phyloP scores from a whole-genome alignment of 2,329 filamentous ascomycete species.

The Akanthomyces dipterigenus region DNA sequence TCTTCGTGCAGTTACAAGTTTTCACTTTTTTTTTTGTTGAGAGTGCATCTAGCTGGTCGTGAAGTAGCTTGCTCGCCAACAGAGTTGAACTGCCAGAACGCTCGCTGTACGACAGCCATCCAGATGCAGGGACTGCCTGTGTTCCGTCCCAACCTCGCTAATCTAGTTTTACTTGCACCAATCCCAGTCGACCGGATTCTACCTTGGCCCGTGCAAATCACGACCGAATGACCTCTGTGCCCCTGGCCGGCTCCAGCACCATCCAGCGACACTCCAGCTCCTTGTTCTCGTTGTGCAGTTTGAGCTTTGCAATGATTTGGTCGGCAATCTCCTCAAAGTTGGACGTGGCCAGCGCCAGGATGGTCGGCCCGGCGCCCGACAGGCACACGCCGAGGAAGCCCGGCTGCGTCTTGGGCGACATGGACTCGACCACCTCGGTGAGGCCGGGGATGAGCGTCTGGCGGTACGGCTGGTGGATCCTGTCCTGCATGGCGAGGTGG shows the following conservation, averaged over 20 bases:
- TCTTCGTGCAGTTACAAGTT: neutral
- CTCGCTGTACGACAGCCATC: neutral
- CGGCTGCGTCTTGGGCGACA: conserved; percentile 79
- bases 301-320: conserved; percentile 69
- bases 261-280: conserved; percentile 79
- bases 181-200: too few species aligned
- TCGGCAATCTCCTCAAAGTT: conserved; percentile 84
- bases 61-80: neutral
- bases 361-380: conserved; percentile 90
- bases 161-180: neutral
- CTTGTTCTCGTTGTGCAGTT: conserved; percentile 47
- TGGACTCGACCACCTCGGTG: conserved; percentile 81
- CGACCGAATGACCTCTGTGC: conserved; percentile 42
- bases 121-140: neutral
- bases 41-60: neutral
- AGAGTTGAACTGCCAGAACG: conserved; percentile 4
- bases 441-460: conserved; percentile 87
- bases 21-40: neutral
- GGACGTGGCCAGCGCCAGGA: conserved; percentile 82
- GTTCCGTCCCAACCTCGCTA: neutral
- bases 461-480: conserved; percentile 93
- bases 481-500: conserved; percentile 97
- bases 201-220: neutral
- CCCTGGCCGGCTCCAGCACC: conserved; percentile 80
- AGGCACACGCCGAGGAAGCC: conserved; percentile 91